phyloP scores from a whole-genome alignment of 192 early-diverging fungal genomes.

The Coemansia javaensis region DNA sequence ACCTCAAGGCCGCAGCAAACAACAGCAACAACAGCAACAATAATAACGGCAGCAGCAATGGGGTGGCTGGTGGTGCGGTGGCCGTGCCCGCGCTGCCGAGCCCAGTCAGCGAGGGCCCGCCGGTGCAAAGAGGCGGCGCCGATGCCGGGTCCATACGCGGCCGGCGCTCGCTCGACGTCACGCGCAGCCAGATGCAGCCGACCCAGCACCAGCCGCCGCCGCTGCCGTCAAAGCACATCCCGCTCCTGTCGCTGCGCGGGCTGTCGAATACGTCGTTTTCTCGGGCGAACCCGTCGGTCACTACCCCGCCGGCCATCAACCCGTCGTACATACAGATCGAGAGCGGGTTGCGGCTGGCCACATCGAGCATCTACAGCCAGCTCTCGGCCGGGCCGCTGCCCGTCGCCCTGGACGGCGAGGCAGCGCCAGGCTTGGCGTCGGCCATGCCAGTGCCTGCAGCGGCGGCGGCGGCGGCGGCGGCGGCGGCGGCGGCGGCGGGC shows the following conservation, averaged over 20 bases:
- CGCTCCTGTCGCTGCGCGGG: slow-evolving; percentile 15
- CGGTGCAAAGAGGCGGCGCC: not conserved
- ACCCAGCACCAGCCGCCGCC: slow-evolving; percentile 10
- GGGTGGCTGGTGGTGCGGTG: too few species aligned
- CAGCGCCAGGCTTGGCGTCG: not conserved
- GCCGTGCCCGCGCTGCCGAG: slow-evolving; percentile 3
- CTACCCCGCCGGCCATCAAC: slow-evolving; percentile 11
- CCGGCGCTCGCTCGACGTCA: slow-evolving; percentile 32
- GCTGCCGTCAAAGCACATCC: slow-evolving; percentile 14
- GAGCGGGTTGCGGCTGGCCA: not conserved
- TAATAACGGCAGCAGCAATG: too few species aligned
- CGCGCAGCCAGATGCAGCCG: slow-evolving; percentile 16
- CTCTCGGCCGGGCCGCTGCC: not conserved
- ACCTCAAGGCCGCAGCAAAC: slow-evolving; percentile 16
- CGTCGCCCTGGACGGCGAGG: not conserved
- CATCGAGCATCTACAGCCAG: slow-evolving; percentile 15
- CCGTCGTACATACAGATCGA: slow-evolving; percentile 36
- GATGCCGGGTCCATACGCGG: slow-evolving; percentile 1
- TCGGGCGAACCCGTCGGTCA: slow-evolving; percentile 2
- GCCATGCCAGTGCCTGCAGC: not conserved
- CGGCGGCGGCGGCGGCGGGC: not conserved
- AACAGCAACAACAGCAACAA: too few species aligned
- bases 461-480: not conserved
- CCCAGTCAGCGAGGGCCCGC: slow-evolving; percentile 14
- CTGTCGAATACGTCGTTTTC: slow-evolving; percentile 3